Base-by-base conservation (phyloP, 208 protist genomes). In the Leishmania gerbilli region DNA sequence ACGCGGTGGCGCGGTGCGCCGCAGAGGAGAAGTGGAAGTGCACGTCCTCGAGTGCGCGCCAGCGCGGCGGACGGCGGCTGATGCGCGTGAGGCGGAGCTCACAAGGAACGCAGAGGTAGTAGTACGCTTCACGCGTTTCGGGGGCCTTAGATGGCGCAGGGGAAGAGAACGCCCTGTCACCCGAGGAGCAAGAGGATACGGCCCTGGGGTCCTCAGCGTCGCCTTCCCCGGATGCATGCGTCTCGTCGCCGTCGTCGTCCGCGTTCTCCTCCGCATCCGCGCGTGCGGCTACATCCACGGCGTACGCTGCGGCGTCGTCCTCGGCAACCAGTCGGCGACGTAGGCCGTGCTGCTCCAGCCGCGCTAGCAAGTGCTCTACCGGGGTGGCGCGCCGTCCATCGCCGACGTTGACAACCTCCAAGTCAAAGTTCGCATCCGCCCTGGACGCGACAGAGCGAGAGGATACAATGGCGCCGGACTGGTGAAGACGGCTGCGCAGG, bases 51-150 rank as follows among this genome's bases (percentile, higher is more conserved):
- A 98, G 82, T 79, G 93, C 95, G 5, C 58, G 55, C 74, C 89
- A 74, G 1, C 86, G 91, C 0, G 93, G 89, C 2, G 92, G 75
- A 40, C 24, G 47, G 0, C 72, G 80, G 21, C 80, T 89, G 47
- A 89, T 79, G 8, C 53, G 77, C 3, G 92, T 95, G 8, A 98
- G 90, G 11, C 85, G 86, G 60, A 92, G 58, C 82, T 96, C 92
- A 62, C 95, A 98, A 4, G 92, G 91, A 2, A 96, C 91, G 82
- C 95, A 98, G 49, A 93, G 79, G 83, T 98, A 98, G 79, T 95
- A 97, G 83, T 96, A 94, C 11, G 92, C 88, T 27, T 79, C 87
- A 19, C 95, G 92, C 31, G 40, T 65, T 40, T 90, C 82, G 6
- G 75, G 40, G 7, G n/a, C 27, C 31, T 31, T 55, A 1, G 60